These are phyloP conservation scores for Fusarium sp. DNA, from an alignment of 2,329 filamentous ascomycete genomes.

Conservation along the genomic window DNA sequence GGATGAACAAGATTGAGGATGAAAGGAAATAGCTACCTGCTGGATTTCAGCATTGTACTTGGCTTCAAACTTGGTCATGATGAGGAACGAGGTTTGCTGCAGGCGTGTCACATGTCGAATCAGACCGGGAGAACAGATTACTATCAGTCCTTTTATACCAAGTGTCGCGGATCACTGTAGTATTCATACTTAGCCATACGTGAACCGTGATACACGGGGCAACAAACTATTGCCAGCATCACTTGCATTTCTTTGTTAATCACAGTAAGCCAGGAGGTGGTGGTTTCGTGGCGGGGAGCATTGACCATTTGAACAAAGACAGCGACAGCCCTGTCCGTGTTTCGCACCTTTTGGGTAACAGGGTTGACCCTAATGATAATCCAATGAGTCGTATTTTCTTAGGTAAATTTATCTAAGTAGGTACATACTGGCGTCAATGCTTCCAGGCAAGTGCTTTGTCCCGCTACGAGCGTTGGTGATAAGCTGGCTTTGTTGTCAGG, in stretches of 20 bases:
- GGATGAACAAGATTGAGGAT: fast-evolving
- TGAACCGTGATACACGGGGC: background rate
- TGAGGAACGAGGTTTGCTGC: background rate
- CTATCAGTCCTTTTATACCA: background rate
- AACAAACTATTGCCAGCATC: background rate
- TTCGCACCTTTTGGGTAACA: background rate
- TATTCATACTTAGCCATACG: background rate
- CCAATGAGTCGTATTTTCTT: too few species aligned
- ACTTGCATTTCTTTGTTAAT: background rate
- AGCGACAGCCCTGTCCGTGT: background rate
- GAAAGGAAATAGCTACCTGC: background rate
- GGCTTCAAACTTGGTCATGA: slow-evolving; percentile 3
- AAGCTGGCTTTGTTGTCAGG: too few species aligned
- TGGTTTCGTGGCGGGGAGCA: background rate
- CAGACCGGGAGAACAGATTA: background rate
- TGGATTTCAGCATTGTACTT: slow-evolving; percentile 28
- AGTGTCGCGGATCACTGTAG: background rate
- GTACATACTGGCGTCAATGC: too few species aligned
- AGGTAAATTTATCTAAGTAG: too few species aligned
- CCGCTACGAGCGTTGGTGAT: too few species aligned
- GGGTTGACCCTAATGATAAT: too few species aligned
- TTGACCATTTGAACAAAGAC: background rate
- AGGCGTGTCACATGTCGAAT: background rate
- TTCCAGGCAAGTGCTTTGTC: too few species aligned
- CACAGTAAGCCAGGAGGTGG: background rate